Percentiles rank a stretch among this genome's conserved stretches.
Conservation (phyloP, 495 filamentous ascomycete species). For the Talaromyces liani region DNA sequence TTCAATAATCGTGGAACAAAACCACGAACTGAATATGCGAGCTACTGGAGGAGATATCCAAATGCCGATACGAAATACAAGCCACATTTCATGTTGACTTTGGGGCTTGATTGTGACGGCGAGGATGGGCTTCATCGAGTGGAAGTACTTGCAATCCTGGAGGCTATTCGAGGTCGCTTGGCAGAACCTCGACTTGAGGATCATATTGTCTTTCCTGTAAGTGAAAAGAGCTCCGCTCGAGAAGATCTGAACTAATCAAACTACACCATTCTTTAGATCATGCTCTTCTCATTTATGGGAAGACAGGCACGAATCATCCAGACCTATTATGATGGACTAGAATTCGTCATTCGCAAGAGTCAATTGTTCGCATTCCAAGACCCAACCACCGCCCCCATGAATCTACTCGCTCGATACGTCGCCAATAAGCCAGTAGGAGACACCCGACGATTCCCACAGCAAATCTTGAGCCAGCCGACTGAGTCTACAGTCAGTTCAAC, state of each 20-base stretch:
- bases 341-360: not conserved
- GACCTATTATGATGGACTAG: not conserved
- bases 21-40: not conserved
- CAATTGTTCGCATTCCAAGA: not conserved
- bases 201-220: not conserved
- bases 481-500: no score
- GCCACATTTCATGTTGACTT: not conserved
- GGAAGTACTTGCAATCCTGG: not conserved
- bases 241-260: not conserved
- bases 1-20: not conserved
- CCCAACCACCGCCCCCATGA: not conserved
- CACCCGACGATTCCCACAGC: not conserved
- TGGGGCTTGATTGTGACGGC: not conserved
- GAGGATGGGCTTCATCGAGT: not conserved
- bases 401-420: not conserved
- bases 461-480: not conserved
- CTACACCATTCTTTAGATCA: not conserved
- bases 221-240: not conserved
- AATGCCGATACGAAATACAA: not conserved
- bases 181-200: not conserved
- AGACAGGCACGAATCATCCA: not conserved
- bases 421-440: not conserved
- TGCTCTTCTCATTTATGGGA: not conserved
- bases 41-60: not conserved
- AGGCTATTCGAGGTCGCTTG: not conserved